A percentile compares a stretch with the other conserved stretches of the same genome.
Conservation (phyloP, 441 rosid species). For the Breynia disticha region DNA sequence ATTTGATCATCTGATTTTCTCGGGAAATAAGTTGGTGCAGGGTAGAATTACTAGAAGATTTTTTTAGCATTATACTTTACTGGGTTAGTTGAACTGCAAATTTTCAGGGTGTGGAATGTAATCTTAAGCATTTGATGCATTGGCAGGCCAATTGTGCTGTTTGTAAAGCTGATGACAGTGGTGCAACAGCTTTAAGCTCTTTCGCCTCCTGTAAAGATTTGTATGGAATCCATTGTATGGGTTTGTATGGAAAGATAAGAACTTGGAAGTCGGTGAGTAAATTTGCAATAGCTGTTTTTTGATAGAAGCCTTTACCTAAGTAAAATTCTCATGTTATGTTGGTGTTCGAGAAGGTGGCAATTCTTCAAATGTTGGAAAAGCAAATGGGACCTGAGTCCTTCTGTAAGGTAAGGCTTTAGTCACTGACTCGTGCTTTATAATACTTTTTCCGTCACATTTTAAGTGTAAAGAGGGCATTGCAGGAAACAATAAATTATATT, state of each 20-base stretch:
- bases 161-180: slow-evolving; percentile 92
- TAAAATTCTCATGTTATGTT: slow-evolving; percentile 1
- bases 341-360: slow-evolving; percentile 56
- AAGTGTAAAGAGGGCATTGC: no score
- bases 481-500: no score
- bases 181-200: slow-evolving; percentile 75
- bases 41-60: no score
- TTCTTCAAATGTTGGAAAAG: slow-evolving; percentile 97
- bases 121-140: no score
- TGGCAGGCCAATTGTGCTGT: slow-evolving; percentile 89
- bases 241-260: slow-evolving; percentile 83
- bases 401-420: slow-evolving; percentile 55
- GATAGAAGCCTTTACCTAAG: background rate
- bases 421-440: no score
- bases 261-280: slow-evolving; percentile 96
- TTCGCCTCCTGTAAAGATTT: slow-evolving; percentile 82
- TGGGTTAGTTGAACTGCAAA: no score
- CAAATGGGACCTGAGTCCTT: slow-evolving; percentile 99
- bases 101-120: no score
- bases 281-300: slow-evolving; percentile 1
- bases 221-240: slow-evolving; percentile 78
- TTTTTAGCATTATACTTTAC: no score
- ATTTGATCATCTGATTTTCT: no score
- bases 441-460: no score
- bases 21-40: no score